Base-by-base conservation (phyloP, 148 eudicot genomes). In the Cornus suecica region DNA sequence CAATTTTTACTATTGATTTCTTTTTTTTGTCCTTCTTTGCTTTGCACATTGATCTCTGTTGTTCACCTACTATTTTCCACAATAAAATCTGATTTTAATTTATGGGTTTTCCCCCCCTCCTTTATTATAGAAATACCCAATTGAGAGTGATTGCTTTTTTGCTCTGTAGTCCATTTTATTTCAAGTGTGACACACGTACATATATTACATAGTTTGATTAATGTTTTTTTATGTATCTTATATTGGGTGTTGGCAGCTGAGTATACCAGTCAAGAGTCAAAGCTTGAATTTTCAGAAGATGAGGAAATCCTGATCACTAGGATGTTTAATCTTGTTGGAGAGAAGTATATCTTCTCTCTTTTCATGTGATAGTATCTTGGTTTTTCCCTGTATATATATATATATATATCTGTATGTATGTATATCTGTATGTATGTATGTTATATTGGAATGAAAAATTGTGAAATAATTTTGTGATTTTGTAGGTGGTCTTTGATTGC, bases 401-500 rank as follows among this genome's bases (percentile, higher is more conserved):
- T 5, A 15, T 42, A 1, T 34, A 8, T 32, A 8, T 32, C 0
- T 32, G 37, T 32, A 8, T 32, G 0, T 32, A 8, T 32, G 4
- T 32, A 32, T 24, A 25, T 62, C 41, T 22, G 16, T 34, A 25
- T 45, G 0, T 31, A 8, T 24, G 32, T 3, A n/a, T 74, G 0
- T 16, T 11, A 16, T 11, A 48, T 48, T 45, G 5, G 51, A 45
- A 45, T 45, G 51, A 45, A 9, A 41, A 11, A 6, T 45, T 45
- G 10, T 63, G 29, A 63, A 25, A 63, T 22, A 34, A 74, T 74
- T 10, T 30, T 51, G 10, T 22, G 31, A 63, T 29, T 20, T 18
- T 48, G 4, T 42, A 78, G 81, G 42, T 78, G 81, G 81, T 65
- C 81, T 67, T 9, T 78, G 20, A 78, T 78, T 78, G 81, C 81